These are phyloP conservation scores for Fusarium buharicum DNA, from an alignment of 2,329 filamentous ascomycete genomes.

Conservation along the genomic window DNA sequence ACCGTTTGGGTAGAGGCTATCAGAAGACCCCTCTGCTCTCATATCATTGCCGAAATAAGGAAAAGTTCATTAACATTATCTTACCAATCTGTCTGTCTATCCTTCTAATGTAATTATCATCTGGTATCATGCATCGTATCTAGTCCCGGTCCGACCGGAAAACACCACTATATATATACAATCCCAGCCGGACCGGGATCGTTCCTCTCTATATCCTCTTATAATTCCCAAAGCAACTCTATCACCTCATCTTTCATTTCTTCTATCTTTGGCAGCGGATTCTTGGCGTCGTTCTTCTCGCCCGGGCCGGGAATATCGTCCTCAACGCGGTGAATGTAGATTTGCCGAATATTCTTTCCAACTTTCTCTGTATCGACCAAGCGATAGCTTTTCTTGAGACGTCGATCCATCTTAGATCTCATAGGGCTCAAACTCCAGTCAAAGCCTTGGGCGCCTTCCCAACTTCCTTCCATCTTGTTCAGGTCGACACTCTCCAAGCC, in stretches of 20 bases:
- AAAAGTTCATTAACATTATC: conserved; percentile 44
- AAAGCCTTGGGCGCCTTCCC: conserved; percentile 60
- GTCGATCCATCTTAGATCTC: conserved; percentile 49
- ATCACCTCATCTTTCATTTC: conserved; percentile 56
- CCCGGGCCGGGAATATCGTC: conserved; percentile 48
- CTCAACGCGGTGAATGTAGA: conserved; percentile 62
- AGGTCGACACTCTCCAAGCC: conserved; percentile 56
- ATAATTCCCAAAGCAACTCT: conserved; percentile 59
- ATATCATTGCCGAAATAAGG: conserved; percentile 24
- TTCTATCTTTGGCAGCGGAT: conserved; percentile 25
- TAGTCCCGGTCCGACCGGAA: conserved; percentile 19
- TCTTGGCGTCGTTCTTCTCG: conserved; percentile 45
- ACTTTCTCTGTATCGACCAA: conserved; percentile 58
- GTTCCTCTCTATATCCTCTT: conserved; percentile 5
- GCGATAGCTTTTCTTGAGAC: conserved; percentile 63
- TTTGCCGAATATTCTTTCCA: conserved; percentile 61
- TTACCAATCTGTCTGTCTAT: conserved; percentile 30
- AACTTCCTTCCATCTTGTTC: conserved; percentile 64
- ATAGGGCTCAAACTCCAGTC: conserved; percentile 66
- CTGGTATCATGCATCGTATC: conserved; percentile 42
- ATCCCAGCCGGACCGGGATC: background rate
- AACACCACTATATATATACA: conserved; percentile 32
- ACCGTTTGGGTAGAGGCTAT: conserved; percentile 17
- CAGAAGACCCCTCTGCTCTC: conserved; percentile 14
- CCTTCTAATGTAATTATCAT: conserved; percentile 28